Base-by-base conservation (phyloP, 768 basidiomycete species). In the Vararia minispora region DNA sequence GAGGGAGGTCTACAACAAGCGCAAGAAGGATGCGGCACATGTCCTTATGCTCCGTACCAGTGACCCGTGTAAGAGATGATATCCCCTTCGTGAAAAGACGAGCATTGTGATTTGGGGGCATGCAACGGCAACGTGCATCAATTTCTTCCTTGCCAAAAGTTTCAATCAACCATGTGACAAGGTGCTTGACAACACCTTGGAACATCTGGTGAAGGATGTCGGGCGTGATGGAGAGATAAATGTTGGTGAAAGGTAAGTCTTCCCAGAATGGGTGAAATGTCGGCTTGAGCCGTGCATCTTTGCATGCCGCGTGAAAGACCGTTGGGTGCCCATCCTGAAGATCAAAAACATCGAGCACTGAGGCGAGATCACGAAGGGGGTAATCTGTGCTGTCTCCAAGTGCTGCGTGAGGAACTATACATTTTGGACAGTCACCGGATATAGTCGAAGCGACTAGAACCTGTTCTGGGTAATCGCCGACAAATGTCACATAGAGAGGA, bases 1-100 rank as follows among this genome's bases (percentile, higher is more conserved):
- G n/a, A n/a, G n/a, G n/a, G n/a, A 39, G 37, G 24, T 21, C 39
- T 1, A 34, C 10, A n/a, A 40, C 20, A 16, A 33, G 17, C 11
- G 31, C 32, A 4, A 40, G 32, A n/a, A 40, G 14, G 11, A 33
- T 3, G 2, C 24, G 21, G 39, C 39, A 40, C 12, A 64, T 63
- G 17, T 61, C 47, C 8, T 44, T 43, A 37, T 63, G 60, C 33
- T 65, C 61, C 11, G 42, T 42, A 4, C 63, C 64, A 21, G 55
- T 55, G 13, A 63, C 43, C 8, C 49, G 48, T 6, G 55, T 51
- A 10, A 65, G 52, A 10, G 35, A 31, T 1, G 45, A 49, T 28
- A 66, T 64, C 2, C 65, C 65, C 25, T 62, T 60, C 11, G 41
- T 32, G 42, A 66, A 65, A 1, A 52, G 24, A 1, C 52, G 55